A percentile compares a stretch with the other conserved stretches of the same genome.
Conservation (phyloP, 176 grass and related monocot species). For the Zoysia pacifica region DNA sequence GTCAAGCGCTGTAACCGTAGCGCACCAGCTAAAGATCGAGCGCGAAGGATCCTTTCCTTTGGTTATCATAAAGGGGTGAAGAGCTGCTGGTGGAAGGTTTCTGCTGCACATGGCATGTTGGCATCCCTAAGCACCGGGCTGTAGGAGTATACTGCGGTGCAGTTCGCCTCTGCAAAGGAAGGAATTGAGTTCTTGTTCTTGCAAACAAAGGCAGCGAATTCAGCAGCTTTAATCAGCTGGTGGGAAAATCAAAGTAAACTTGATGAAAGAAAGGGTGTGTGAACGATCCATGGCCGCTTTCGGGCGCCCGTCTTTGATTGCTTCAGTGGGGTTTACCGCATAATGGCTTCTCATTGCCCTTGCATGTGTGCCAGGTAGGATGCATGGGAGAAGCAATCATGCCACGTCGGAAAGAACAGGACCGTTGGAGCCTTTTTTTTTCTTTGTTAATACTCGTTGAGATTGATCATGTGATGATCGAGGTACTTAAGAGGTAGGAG, state of each 20-base stretch:
- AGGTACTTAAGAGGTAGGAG: conserved; percentile 14
- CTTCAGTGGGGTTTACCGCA: conserved; percentile 41
- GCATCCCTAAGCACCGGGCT: conserved; percentile 2
- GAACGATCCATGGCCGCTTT: conserved; percentile 44
- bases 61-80: conserved; percentile 46
- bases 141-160: too few relatives aligned
- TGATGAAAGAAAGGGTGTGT: conserved; percentile 22
- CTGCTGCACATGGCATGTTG: conserved; percentile 69
- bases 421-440: background rate
- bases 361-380: conserved; percentile 40
- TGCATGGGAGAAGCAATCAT: conserved; percentile 31
- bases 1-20: conserved; percentile 14
- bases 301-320: background rate
- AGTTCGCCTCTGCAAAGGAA: conserved; percentile 44
- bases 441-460: background rate
- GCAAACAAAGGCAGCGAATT: background rate
- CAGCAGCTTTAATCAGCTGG: conserved; percentile 38
- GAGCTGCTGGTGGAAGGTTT: conserved; percentile 26
- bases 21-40: conserved; percentile 18
- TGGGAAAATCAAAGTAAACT: conserved; percentile 18
- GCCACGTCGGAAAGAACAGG: conserved; percentile 40
- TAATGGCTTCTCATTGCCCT: conserved; percentile 41
- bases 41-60: conserved; percentile 48
- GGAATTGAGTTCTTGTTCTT: conserved; percentile 30
- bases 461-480: background rate